Evolutionary conservation across 192 early-diverging fungal genomes (phyloP).

Genomic region (Backusella mclennaniae): DNA sequence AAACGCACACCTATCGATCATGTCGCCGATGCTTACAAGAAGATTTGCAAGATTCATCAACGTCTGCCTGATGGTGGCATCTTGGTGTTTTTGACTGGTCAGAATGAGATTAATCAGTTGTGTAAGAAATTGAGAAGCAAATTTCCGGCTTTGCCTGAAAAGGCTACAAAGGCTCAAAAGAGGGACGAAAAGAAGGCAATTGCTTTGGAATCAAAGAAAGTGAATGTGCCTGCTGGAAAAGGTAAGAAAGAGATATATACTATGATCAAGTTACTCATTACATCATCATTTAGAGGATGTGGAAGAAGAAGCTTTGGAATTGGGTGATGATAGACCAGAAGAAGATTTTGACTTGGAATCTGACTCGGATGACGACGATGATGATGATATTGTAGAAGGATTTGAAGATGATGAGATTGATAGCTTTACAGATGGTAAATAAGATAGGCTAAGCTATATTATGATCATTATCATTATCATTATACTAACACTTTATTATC

Average conservation of each 20-base stretch:
- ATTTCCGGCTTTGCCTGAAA: slow-evolving; percentile 57
- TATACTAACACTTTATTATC: neutral
- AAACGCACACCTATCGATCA: slow-evolving; percentile 91
- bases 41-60: slow-evolving; percentile 92
- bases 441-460: neutral
- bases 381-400: slow-evolving; percentile 57
- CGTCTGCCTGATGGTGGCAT: slow-evolving; percentile 91
- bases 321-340: slow-evolving; percentile 54
- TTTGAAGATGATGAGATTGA: slow-evolving; percentile 65
- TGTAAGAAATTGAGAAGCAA: slow-evolving; percentile 72
- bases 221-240: slow-evolving; percentile 30
- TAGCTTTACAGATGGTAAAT: slow-evolving; percentile 51
- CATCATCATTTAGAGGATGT: slow-evolving; percentile 39
- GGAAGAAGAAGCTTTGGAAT: slow-evolving; percentile 60
- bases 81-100: slow-evolving; percentile 93
- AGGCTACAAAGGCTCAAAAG: slow-evolving; percentile 32
- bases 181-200: slow-evolving; percentile 25
- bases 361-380: slow-evolving; percentile 52
- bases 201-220: slow-evolving; percentile 17
- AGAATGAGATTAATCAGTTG: slow-evolving; percentile 84
- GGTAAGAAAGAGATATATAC: slow-evolving; percentile 11
- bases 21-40: slow-evolving; percentile 84
- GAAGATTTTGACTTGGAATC: slow-evolving; percentile 39
- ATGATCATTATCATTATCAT: neutral
- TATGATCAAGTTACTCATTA: no score